phyloP scores from a whole-genome alignment of 768 basidiomycete genomes.

The Hortiboletus campestris region DNA sequence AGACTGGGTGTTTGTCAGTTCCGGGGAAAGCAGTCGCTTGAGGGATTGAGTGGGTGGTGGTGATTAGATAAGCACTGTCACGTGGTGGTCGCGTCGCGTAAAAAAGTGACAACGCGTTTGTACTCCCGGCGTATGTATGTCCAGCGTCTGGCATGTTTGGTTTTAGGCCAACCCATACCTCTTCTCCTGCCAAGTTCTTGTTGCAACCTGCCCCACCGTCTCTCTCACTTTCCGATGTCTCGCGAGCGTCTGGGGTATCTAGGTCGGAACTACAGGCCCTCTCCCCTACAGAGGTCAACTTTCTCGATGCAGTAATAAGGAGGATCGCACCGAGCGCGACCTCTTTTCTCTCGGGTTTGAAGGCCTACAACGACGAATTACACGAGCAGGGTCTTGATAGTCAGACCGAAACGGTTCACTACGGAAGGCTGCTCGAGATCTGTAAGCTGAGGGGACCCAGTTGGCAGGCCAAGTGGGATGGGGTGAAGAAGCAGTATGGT shows the following conservation, averaged over 20 bases:
- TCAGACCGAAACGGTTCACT: slow-evolving; percentile 74
- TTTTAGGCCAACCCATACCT: slow-evolving; percentile 48
- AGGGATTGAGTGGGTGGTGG: slow-evolving; percentile 1
- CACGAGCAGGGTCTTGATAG: slow-evolving; percentile 73
- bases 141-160: slow-evolving; percentile 36
- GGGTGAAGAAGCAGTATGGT: slow-evolving; percentile 58
- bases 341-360: slow-evolving; percentile 78
- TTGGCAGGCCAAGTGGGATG: slow-evolving; percentile 82
- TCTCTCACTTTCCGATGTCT: slow-evolving; percentile 32
- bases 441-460: slow-evolving; percentile 76
- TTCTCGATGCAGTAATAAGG: slow-evolving; percentile 72
- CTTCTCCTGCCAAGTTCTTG: slow-evolving; percentile 42
- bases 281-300: slow-evolving; percentile 55
- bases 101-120: slow-evolving; percentile 17
- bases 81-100: slow-evolving; percentile 29
- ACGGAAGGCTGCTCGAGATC: slow-evolving; percentile 78
- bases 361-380: slow-evolving; percentile 79
- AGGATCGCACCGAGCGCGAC: slow-evolving; percentile 68
- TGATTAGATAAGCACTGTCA: slow-evolving; percentile 29
- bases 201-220: slow-evolving; percentile 15
- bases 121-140: not conserved
- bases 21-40: slow-evolving; percentile 2
- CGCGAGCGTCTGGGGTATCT: slow-evolving; percentile 40
- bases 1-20: not conserved
- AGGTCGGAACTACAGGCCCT: slow-evolving; percentile 51